Evolutionary conservation across 1,139 yeast species (phyloP), one percentile per base, ranked within the genome.

Genomic region (Zygosaccharomyces sapae): DNA sequence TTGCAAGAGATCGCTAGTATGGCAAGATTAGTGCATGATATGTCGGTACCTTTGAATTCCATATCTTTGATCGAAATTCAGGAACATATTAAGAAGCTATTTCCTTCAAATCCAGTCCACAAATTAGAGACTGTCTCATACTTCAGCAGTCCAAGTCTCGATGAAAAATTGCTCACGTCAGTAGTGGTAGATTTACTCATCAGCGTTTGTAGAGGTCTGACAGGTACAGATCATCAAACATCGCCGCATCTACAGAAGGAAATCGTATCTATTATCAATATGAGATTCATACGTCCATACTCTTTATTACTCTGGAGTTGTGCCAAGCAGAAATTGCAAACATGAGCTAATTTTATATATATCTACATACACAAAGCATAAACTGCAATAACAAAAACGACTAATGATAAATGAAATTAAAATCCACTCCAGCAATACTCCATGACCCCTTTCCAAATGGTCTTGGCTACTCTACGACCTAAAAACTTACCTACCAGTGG

Each of bases 401-500:
- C 16, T 16, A 16, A 16, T 16, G 16, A 37, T 18, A 9, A 27
- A 10, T 10, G 5, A 12, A 9, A 5, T 37, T 12, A 12, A 19
- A n/a, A 12, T 33, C 38, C 46, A 36, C 47, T 41, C 57, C 57
- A 58, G 13, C 48, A 35, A 22, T 49, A 49, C 22, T 54, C 49
- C 54, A 61, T 58, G 12, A 55, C 54, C 12, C 51, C 40, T 42
- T 59, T 55, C 75, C 76, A 72, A 5, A 70, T 45, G 24, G 51
- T 47, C 38, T 65, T 63, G 8, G 81, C 77, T 50, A 71, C 69
- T 53, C 79, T 63, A 55, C 85, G 69, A 2, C 87, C 87, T 49
- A 81, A 56, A 38, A 77, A 69, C 61, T 79, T 80, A 8, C 87
- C 87, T 16, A 79, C 55, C 53, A 80, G 62, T 1, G 87, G 87